A percentile compares a stretch with the other conserved stretches of the same genome.
phyloP scores from a whole-genome alignment of 1,139 yeast genomes.

The Komagataea norvegica region DNA sequence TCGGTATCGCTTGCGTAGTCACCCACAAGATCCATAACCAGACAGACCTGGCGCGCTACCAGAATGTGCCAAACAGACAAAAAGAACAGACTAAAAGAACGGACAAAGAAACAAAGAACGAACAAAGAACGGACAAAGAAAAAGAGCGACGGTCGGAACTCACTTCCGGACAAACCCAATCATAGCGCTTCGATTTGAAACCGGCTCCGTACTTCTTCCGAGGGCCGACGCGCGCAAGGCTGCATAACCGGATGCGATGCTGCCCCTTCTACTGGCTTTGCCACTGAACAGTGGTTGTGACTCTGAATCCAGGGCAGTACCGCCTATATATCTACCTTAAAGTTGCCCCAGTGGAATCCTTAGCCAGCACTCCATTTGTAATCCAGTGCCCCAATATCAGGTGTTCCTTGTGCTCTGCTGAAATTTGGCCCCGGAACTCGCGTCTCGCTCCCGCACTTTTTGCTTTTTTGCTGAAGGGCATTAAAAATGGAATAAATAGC shows the following conservation, averaged over 20 bases:
- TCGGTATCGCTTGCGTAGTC: conserved; percentile 5
- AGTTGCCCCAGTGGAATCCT: too few relatives aligned
- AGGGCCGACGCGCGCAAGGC: conserved; percentile 2
- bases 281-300: too few relatives aligned
- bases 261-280: too few relatives aligned
- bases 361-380: too few relatives aligned
- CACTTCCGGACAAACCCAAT: conserved; percentile 10
- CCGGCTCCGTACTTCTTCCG: conserved; percentile 14
- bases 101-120: not conserved
- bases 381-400: too few relatives aligned
- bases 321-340: too few relatives aligned
- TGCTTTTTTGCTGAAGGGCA: not conserved
- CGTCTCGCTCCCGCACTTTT: not conserved
- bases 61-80: not conserved
- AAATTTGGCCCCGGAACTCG: conserved; percentile 4
- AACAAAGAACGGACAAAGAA: not conserved
- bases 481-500: too few relatives aligned
- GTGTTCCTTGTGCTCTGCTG: not conserved
- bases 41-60: not conserved
- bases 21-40: conserved; percentile 8
- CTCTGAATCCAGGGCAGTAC: too few relatives aligned
- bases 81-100: too few relatives aligned
- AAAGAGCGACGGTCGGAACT: not conserved
- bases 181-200: conserved; percentile 11
- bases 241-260: not conserved